A percentile compares a stretch with the other conserved stretches of the same genome.
phyloP scores from a whole-genome alignment of 1,139 yeast genomes.

The Geotrichum citri-aurantii region DNA sequence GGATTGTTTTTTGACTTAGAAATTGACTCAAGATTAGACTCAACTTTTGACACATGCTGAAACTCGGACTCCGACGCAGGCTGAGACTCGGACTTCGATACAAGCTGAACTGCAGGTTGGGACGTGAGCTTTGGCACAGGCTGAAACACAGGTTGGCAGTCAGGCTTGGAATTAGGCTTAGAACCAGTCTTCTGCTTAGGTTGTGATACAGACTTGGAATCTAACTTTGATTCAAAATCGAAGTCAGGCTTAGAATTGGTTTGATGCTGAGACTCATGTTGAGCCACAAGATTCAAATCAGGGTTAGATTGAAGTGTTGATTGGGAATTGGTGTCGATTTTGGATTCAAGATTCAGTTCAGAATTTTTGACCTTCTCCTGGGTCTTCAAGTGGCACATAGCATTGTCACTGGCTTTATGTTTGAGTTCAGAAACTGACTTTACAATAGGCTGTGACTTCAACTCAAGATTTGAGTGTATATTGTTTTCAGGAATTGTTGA shows the following conservation, averaged over 20 bases:
- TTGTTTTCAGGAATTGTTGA: no score
- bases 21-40: not conserved
- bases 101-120: not conserved
- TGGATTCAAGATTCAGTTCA: not conserved
- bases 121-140: not conserved
- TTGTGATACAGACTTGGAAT: not conserved
- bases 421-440: not conserved
- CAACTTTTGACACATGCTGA: not conserved
- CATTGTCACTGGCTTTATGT: not conserved
- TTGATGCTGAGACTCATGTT: not conserved
- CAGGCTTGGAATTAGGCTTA: not conserved
- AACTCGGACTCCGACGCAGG: not conserved
- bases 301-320: not conserved
- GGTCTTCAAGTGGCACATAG: not conserved
- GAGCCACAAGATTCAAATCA: not conserved
- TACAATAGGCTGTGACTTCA: no score
- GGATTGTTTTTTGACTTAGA: not conserved
- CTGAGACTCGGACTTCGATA: not conserved
- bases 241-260: not conserved
- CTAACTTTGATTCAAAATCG: not conserved
- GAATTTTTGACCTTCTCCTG: not conserved
- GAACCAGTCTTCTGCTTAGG: not conserved
- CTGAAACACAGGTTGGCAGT: no score
- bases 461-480: no score
- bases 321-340: not conserved